Percentiles rank a stretch among this genome's conserved stretches.
Conservation (phyloP, 2,329 filamentous ascomycete genomes). For the Penicillium oxalicum region DNA sequence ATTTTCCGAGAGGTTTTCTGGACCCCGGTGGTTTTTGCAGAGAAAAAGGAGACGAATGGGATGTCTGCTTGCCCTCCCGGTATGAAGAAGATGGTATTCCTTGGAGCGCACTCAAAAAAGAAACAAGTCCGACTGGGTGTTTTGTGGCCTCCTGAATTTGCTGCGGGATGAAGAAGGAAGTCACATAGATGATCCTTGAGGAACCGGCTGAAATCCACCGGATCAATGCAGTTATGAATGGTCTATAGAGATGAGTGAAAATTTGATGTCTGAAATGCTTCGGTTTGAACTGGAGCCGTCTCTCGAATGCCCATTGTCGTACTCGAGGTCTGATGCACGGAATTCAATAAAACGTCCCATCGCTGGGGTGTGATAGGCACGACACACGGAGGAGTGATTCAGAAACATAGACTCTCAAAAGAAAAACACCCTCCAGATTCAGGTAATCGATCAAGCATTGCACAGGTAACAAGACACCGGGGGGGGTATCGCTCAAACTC, state of each 20-base stretch:
- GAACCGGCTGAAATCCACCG: slow-evolving; percentile 20
- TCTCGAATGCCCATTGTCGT: no score
- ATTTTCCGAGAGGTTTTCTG: slow-evolving; percentile 7
- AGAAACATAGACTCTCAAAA: no score
- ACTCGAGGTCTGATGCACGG: no score
- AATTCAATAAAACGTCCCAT: no score
- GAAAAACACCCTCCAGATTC: no score
- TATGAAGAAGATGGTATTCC: slow-evolving; percentile 7
- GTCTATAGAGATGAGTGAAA: slow-evolving; percentile 37
- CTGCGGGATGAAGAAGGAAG: slow-evolving; percentile 13
- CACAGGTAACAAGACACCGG: no score
- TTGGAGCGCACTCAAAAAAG: background rate
- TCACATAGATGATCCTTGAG: slow-evolving; percentile 19
- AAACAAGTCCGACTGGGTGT: no score
- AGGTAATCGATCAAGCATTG: no score
- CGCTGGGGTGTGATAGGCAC: no score
- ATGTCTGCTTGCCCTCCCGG: slow-evolving; percentile 8
- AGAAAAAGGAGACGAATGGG: slow-evolving; percentile 2
- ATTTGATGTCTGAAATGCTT: slow-evolving; percentile 22
- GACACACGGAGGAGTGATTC: no score
- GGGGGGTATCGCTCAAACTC: no score
- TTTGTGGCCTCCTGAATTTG: background rate
- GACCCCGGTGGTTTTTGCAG: slow-evolving; percentile 12
- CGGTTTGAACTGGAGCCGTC: no score
- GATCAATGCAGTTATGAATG: slow-evolving; percentile 38